phyloP scores from a whole-genome alignment of 768 basidiomycete species.

The Pholiota microspora region DNA sequence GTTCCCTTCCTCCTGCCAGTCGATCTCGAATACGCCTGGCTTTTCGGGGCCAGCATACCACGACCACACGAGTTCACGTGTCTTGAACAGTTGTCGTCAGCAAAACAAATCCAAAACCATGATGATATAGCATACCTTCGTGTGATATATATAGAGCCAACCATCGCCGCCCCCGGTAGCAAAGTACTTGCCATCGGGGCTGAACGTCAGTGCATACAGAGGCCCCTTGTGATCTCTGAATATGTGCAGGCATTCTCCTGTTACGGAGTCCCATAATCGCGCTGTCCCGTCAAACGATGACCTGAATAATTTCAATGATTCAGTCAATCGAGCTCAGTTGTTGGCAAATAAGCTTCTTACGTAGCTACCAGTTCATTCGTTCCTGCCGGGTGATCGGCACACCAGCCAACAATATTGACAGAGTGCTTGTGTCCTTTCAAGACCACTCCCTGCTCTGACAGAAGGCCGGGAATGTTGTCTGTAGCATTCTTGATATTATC shows the following conservation, averaged over 20 bases:
- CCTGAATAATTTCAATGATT: conserved; percentile 31
- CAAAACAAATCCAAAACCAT: not conserved
- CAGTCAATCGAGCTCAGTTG: not conserved
- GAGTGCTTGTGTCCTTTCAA: conserved; percentile 65
- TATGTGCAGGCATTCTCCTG: conserved; percentile 70
- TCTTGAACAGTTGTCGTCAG: conserved; percentile 23
- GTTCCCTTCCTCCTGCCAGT: conserved; percentile 60
- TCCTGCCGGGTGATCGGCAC: conserved; percentile 45
- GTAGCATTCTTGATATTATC: conserved; percentile 38
- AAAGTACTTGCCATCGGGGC: conserved; percentile 68
- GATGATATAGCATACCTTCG: conserved; percentile 44
- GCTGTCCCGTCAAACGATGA: conserved; percentile 81
- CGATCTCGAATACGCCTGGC: conserved; percentile 73
- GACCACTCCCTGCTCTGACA: conserved; percentile 36
- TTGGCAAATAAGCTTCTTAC: conserved; percentile 37
- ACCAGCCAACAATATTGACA: conserved; percentile 71
- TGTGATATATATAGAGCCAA: conserved; percentile 67
- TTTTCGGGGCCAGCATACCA: conserved; percentile 60
- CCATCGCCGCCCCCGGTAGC: conserved; percentile 83
- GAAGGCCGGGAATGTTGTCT: conserved; percentile 42
- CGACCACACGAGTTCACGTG: conserved; percentile 55
- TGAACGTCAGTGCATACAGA: conserved; percentile 74
- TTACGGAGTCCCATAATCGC: conserved; percentile 79
- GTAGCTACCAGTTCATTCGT: conserved; percentile 68
- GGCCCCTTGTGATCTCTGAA: conserved; percentile 71